Base-by-base conservation (phyloP, 2,329 filamentous ascomycete species). In the Neonectria magnoliae region DNA sequence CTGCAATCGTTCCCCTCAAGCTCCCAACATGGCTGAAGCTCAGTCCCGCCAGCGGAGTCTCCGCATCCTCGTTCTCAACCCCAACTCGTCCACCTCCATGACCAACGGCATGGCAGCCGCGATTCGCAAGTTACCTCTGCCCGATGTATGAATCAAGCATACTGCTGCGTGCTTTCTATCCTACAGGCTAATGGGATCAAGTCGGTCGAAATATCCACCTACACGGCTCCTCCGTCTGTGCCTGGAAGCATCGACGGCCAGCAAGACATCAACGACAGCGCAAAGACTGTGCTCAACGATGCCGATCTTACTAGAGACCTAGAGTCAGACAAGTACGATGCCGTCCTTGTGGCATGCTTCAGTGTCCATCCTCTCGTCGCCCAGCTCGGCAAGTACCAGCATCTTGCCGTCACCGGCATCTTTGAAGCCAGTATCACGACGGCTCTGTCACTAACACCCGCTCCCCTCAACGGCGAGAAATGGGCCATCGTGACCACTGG, bases 401-500 rank as follows among this genome's bases (percentile, higher is more conserved):
- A 71, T 20, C 65, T 72, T 5, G 68, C 75, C 6, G 73, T 80
- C 13, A 78, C 72, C 6, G 94, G 95, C 6, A 97, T 98, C 60
- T 96, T 98, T 74, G 94, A 98, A 78, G 91, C 93, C 1, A 93
- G 91, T 73, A 83, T 97, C 14, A 81, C 89, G 2, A 83, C 88
- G 0, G 87, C 89, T 2, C 75, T 94, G 10, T 86, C 90, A 2
- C 78, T 85, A 25, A 68, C 78, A 13, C 64, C 70, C 8, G 65
- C 65, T 2, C 66, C 70, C 1, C 62, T 67, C 1, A 62, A 65
- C 25, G 42, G 70, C 59, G 78, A 88, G 68, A 82, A 80, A 51
- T 98, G 96, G 83, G 95, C 94, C 2, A 96, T 98, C 67, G 91
- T 98, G 5, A 95, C 91, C 5, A 98, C 95, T 0, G 94, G 94